Conservation (phyloP, 1,284 basidiomycete genomes). For the Apiotrichum mycotoxinovorans region DNA sequence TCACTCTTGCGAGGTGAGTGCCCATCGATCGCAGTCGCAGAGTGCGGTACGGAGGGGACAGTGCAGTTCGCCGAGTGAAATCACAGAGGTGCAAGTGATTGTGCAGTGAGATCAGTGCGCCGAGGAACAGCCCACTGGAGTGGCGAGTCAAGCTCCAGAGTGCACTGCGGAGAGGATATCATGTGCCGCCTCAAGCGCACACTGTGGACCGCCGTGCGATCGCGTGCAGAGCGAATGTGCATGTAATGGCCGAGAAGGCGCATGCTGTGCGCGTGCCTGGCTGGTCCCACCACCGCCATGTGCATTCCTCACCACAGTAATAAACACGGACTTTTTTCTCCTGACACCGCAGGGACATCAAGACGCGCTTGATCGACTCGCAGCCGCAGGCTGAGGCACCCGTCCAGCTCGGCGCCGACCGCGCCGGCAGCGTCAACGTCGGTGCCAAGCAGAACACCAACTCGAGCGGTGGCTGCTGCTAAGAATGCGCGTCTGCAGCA, state of each 20-base stretch:
- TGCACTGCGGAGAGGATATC: no score
- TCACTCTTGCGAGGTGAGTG: slow-evolving; percentile 84
- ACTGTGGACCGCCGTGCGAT: no score
- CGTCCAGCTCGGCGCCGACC: slow-evolving; percentile 33
- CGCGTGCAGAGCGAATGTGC: no score
- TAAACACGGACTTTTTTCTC: no score
- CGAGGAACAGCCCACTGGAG: not conserved
- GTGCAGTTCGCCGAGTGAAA: not conserved
- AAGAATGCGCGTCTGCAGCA: slow-evolving; percentile 4
- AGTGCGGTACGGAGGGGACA: not conserved
- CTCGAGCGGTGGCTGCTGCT: slow-evolving; percentile 42
- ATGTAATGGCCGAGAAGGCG: no score
- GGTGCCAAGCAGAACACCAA: slow-evolving; percentile 27
- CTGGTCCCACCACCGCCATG: no score
- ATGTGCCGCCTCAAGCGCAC: no score
- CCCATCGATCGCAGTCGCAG: no score
- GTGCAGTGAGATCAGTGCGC: not conserved
- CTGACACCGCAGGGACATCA: slow-evolving; percentile 71
- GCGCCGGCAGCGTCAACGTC: slow-evolving; percentile 40
- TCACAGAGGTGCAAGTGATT: no score
- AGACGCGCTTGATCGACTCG: slow-evolving; percentile 92
- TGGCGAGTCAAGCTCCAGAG: no score
- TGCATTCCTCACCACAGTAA: no score
- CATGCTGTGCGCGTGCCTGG: no score
- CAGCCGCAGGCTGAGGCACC: slow-evolving; percentile 63